Conservation (phyloP, 139 green algal species). For the Diplosphaera chodatii region DNA sequence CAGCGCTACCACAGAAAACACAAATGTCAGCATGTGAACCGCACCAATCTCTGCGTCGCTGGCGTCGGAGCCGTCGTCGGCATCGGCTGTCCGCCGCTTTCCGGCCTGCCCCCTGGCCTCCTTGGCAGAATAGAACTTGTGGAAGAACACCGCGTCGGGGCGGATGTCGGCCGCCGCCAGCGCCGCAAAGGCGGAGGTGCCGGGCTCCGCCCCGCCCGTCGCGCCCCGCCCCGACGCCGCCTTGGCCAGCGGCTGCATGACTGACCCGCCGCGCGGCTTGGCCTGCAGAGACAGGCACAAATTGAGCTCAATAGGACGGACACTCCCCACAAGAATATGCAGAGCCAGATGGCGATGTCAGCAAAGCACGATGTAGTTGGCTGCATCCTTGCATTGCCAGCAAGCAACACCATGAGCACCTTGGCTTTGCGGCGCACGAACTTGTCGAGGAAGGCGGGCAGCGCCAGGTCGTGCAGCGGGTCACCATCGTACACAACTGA, state of each 20-base stretch:
- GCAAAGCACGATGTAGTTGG: too few relatives aligned
- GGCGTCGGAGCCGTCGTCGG: constrained; percentile 12
- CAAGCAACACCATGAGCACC: too few relatives aligned
- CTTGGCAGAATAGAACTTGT: constrained; percentile 47
- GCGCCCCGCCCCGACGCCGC: constrained; percentile 49
- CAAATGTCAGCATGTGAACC: too few relatives aligned
- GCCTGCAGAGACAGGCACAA: too few relatives aligned
- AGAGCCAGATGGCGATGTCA: too few relatives aligned
- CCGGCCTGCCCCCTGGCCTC: background rate
- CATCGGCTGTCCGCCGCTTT: constrained; percentile 10
- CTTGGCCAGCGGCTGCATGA: constrained; percentile 43
- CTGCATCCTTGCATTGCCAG: too few relatives aligned
- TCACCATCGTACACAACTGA: constrained; percentile 80
- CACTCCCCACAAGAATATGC: too few relatives aligned
- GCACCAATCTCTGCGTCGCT: constrained; percentile 16
- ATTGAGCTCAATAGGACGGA: too few relatives aligned
- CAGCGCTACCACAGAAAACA: too few relatives aligned
- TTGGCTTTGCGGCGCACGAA: constrained; percentile 91
- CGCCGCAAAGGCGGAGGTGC: constrained; percentile 56
- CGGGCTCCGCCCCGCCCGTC: constrained; percentile 12
- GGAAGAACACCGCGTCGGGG: constrained; percentile 81
- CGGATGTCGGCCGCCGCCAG: constrained; percentile 59
- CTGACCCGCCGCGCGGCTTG: background rate
- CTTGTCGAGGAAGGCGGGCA: constrained; percentile 88
- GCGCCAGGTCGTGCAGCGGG: constrained; percentile 77